These are phyloP conservation scores for Thyridium curvatum DNA, from an alignment of 2,329 filamentous ascomycete genomes.

Conservation along the genomic window DNA sequence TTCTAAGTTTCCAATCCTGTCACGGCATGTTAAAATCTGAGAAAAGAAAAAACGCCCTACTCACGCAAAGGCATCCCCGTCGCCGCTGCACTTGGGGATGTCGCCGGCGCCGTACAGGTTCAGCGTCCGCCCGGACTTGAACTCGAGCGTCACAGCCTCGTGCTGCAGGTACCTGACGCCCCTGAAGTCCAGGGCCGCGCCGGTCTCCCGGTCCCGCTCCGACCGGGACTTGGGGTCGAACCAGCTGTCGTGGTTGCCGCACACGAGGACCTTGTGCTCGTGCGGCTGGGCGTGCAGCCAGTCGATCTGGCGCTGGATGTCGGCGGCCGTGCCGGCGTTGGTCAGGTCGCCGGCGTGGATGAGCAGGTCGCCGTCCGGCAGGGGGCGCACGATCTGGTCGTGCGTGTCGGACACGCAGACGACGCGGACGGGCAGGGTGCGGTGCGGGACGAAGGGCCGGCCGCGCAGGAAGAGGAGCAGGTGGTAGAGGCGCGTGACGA, in stretches of 20 bases:
- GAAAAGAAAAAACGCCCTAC: slow-evolving; percentile 4
- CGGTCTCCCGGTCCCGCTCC: slow-evolving; percentile 44
- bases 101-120: slow-evolving; percentile 77
- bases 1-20: too few species aligned
- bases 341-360: slow-evolving; percentile 87
- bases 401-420: slow-evolving; percentile 93
- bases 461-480: slow-evolving; percentile 63
- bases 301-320: slow-evolving; percentile 78
- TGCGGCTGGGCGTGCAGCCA: slow-evolving; percentile 75
- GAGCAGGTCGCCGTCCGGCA: slow-evolving; percentile 76
- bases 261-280: slow-evolving; percentile 72
- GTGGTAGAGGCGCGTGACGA: slow-evolving; percentile 57
- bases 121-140: slow-evolving; percentile 52
- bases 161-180: slow-evolving; percentile 72
- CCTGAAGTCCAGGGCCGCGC: slow-evolving; percentile 54
- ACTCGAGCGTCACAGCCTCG: slow-evolving; percentile 54
- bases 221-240: slow-evolving; percentile 63
- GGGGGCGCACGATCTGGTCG: slow-evolving; percentile 46
- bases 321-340: slow-evolving; percentile 61
- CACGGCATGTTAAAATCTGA: too few species aligned
- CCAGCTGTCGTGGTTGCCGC: slow-evolving; percentile 85
- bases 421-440: slow-evolving; percentile 56
- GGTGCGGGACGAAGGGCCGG: slow-evolving; percentile 51
- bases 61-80: slow-evolving; percentile 50
- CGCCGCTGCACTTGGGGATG: slow-evolving; percentile 68